A percentile compares a stretch with the other conserved stretches of the same genome.
phyloP scores from a whole-genome alignment of 805 yeast species.

The Naumovozyma dairenensis region DNA sequence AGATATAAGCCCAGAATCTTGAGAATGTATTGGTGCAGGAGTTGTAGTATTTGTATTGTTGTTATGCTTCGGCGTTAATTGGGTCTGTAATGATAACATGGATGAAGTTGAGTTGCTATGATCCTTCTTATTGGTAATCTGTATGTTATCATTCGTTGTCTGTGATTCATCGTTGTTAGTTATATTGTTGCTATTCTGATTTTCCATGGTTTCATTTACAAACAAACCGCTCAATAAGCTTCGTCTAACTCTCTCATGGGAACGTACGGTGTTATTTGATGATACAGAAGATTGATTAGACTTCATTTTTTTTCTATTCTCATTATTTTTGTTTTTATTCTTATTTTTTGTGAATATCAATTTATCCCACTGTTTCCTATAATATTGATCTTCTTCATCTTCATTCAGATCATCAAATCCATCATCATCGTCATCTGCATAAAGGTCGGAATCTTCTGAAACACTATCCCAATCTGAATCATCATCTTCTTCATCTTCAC shows the following conservation, averaged over 20 bases:
- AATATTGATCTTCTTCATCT: constrained; percentile 26
- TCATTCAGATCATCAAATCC: constrained; percentile 17
- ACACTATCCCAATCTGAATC: constrained; percentile 28
- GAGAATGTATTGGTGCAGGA: neutral
- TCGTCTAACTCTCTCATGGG: constrained; percentile 8
- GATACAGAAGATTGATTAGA: neutral
- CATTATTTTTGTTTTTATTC: neutral
- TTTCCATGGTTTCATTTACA: constrained; percentile 13
- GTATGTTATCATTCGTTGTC: too few species aligned
- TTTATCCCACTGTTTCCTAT: constrained; percentile 27
- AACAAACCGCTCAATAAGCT: constrained; percentile 27
- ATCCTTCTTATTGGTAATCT: too few species aligned
- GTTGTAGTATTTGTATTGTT: neutral
- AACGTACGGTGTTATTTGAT: too few species aligned
- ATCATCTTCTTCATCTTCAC: constrained; percentile 26
- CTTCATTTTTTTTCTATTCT: constrained; percentile 2
- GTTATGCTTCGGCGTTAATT: neutral
- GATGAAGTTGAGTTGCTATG: too few species aligned
- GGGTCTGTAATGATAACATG: constrained; percentile 1
- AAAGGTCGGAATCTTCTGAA: constrained; percentile 19
- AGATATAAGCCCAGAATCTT: constrained; percentile 1
- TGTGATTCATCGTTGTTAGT: too few species aligned
- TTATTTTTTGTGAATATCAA: constrained; percentile 17
- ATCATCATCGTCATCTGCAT: constrained; percentile 20
- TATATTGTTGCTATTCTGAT: constrained; percentile 1